Evolutionary conservation across 768 basidiomycete species (phyloP).

Genomic region (Dioszegia aurantiaca): DNA sequence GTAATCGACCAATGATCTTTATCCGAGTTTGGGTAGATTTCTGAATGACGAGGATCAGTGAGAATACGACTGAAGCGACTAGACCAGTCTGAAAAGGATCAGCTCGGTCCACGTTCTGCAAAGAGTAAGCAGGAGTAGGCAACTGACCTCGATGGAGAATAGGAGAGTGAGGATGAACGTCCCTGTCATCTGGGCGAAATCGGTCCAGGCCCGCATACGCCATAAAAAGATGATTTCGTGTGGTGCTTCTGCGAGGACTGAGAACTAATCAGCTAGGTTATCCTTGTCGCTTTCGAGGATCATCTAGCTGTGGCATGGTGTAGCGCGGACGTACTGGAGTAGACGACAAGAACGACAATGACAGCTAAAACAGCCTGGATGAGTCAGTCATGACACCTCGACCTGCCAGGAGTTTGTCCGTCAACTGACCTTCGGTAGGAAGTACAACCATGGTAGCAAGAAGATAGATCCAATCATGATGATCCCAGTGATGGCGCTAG

Average conservation of each 20-base stretch:
- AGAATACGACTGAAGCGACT: conserved; percentile 80
- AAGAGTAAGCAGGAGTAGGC: background rate
- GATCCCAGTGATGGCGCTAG: conserved; percentile 68
- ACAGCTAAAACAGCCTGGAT: conserved; percentile 36
- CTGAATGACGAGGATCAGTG: conserved; percentile 81
- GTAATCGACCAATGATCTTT: conserved; percentile 85
- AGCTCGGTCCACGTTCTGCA: background rate
- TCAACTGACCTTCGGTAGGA: conserved; percentile 79
- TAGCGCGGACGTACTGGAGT: conserved; percentile 56
- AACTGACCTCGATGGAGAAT: conserved; percentile 73
- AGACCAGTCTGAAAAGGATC: conserved; percentile 63
- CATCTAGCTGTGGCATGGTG: too few species aligned
- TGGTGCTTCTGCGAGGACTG: conserved; percentile 57
- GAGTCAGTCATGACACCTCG: conserved; percentile 11
- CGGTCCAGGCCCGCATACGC: conserved; percentile 89
- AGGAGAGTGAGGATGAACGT: conserved; percentile 85
- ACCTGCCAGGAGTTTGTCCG: background rate
- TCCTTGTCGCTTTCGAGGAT: too few species aligned
- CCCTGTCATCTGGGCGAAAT: conserved; percentile 77
- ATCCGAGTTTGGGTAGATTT: conserved; percentile 84
- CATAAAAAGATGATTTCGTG: conserved; percentile 82
- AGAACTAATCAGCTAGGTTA: background rate
- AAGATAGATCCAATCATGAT: conserved; percentile 80
- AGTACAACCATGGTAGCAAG: conserved; percentile 79
- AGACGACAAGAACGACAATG: conserved; percentile 81